Evolutionary conservation across 2,329 filamentous ascomycete species (phyloP).

Genomic region (Sarocladium brachiariae): DNA sequence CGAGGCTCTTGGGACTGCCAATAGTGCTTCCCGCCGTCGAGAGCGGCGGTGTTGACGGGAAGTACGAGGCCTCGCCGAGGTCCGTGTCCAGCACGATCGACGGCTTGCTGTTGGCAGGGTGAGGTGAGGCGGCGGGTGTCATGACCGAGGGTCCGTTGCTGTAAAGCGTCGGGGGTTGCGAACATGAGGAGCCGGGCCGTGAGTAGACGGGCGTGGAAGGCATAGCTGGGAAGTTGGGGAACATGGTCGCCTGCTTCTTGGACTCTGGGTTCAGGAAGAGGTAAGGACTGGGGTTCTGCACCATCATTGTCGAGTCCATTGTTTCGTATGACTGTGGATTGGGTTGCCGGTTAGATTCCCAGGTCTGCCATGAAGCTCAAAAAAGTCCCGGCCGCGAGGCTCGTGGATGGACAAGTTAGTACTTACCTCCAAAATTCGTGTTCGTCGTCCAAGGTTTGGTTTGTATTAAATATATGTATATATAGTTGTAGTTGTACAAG

Average conservation of each 20-base stretch:
- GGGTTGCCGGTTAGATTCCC: not conserved
- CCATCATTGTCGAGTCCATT: constrained; percentile 61
- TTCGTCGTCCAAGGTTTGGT: not conserved
- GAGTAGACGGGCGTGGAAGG: constrained; percentile 59
- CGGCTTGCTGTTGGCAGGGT: constrained; percentile 68
- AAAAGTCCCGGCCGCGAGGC: not conserved
- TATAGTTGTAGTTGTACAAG: constrained; percentile 10
- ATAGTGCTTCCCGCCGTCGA: constrained; percentile 79
- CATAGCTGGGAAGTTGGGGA: constrained; percentile 49
- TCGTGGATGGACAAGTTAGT: not conserved
- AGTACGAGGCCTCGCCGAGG: constrained; percentile 61
- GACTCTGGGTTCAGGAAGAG: constrained; percentile 81
- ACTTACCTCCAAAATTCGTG: not conserved
- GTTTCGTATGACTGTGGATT: constrained; percentile 15
- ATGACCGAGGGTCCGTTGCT: constrained; percentile 54
- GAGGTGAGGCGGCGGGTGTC: constrained; percentile 71
- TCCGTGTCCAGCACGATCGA: constrained; percentile 75
- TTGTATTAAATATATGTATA: constrained; percentile 2
- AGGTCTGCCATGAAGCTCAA: not conserved
- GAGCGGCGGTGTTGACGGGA: constrained; percentile 80
- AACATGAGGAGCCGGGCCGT: constrained; percentile 58
- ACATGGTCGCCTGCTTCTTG: constrained; percentile 43
- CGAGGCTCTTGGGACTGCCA: constrained; percentile 76
- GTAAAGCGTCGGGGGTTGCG: constrained; percentile 53
- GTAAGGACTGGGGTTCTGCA: constrained; percentile 63